Evolutionary conservation across 495 filamentous ascomycete species (phyloP).

Genomic region (Lasiosphaeriaceae sp.): DNA sequence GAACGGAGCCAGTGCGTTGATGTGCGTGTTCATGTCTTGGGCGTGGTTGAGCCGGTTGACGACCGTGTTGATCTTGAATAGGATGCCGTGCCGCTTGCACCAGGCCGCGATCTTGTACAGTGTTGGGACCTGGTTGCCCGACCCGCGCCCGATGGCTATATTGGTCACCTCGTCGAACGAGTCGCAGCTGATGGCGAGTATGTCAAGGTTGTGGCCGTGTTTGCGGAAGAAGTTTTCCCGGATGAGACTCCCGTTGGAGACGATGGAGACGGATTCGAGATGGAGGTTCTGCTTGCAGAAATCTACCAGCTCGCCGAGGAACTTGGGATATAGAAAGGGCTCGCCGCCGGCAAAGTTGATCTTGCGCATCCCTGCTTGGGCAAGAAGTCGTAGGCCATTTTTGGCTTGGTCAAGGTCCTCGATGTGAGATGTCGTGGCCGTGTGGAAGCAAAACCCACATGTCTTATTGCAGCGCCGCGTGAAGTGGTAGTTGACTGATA

Average conservation of each 20-base stretch:
- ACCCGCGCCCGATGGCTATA: slow-evolving; percentile 48
- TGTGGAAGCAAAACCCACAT: slow-evolving; percentile 59
- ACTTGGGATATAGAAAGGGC: slow-evolving; percentile 51
- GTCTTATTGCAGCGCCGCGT: slow-evolving; percentile 51
- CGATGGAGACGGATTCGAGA: slow-evolving; percentile 28
- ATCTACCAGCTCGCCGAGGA: slow-evolving; percentile 42
- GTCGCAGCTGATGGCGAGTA: slow-evolving; percentile 55
- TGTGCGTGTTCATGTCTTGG: slow-evolving; percentile 51
- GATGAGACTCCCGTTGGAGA: slow-evolving; percentile 18
- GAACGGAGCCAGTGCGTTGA: slow-evolving; percentile 44
- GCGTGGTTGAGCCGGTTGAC: slow-evolving; percentile 46
- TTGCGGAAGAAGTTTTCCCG: slow-evolving; percentile 28
- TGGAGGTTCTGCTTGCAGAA: slow-evolving; percentile 50
- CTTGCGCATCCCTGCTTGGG: slow-evolving; percentile 52
- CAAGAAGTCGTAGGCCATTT: no score
- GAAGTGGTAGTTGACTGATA: slow-evolving; percentile 51
- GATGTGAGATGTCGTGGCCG: slow-evolving; percentile 36
- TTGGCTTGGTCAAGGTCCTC: slow-evolving; percentile 34
- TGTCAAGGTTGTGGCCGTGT: slow-evolving; percentile 46
- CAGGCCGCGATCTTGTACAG: slow-evolving; percentile 40
- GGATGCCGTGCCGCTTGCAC: slow-evolving; percentile 45
- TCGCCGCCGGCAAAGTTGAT: slow-evolving; percentile 60
- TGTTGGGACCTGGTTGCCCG: slow-evolving; percentile 40
- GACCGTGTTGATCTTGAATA: slow-evolving; percentile 60
- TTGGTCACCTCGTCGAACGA: slow-evolving; percentile 54